A percentile compares a stretch with the other conserved stretches of the same genome.
Evolutionary conservation across 192 early-diverging fungal species (phyloP).

Genomic region (Entophlyctis luteolus): DNA sequence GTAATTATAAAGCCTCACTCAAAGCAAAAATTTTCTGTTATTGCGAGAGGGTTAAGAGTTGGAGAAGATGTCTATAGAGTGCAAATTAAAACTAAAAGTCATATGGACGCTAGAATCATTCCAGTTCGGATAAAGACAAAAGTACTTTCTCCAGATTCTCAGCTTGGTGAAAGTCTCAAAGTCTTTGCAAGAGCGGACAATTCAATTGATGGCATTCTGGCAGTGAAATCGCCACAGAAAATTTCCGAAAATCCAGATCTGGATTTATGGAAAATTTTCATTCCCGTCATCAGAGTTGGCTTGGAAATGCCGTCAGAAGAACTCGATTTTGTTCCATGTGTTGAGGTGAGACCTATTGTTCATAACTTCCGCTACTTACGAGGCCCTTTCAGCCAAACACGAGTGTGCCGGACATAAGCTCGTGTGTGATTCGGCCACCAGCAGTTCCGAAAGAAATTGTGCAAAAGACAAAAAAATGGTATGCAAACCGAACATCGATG

Average conservation of each 20-base stretch:
- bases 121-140: constrained; percentile 40
- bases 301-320: constrained; percentile 43
- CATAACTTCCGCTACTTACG: background rate
- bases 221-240: constrained; percentile 34
- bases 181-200: constrained; percentile 45
- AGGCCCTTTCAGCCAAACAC: constrained; percentile 35
- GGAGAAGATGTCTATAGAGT: constrained; percentile 43
- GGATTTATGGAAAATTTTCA: constrained; percentile 50
- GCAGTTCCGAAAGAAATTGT: constrained; percentile 47
- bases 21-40: constrained; percentile 48
- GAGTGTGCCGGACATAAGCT: constrained; percentile 30
- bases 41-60: constrained; percentile 34
- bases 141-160: constrained; percentile 30
- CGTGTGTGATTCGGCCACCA: constrained; percentile 47
- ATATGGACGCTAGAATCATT: constrained; percentile 39
- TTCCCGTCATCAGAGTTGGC: constrained; percentile 41
- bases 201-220: constrained; percentile 39
- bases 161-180: constrained; percentile 35
- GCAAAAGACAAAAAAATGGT: constrained; percentile 53
- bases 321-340: constrained; percentile 26
- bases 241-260: constrained; percentile 34
- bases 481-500: constrained; percentile 55
- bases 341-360: constrained; percentile 33
- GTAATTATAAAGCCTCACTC: constrained; percentile 40
- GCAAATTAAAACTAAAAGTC: constrained; percentile 41